These are phyloP conservation scores for Coemansia sp. DNA, from an alignment of 192 early-diverging fungal species.

Conservation along the genomic window DNA sequence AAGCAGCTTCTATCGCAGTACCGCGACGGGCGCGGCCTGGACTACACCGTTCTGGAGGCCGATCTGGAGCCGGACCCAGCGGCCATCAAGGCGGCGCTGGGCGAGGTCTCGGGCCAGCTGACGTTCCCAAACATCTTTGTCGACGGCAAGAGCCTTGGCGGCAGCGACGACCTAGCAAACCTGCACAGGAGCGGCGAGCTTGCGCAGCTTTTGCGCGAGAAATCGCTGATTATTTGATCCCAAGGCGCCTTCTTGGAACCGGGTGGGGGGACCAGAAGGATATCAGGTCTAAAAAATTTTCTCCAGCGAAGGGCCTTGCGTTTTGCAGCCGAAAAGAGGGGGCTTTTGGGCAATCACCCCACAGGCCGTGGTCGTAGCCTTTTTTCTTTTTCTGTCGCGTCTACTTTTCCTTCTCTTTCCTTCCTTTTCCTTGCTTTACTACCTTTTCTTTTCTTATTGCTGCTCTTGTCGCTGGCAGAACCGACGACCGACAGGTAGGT, in stretches of 20 bases:
- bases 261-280: no score
- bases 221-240: conserved; percentile 23
- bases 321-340: no score
- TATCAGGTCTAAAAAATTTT: no score
- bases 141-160: conserved; percentile 65
- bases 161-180: conserved; percentile 55
- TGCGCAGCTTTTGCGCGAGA: conserved; percentile 42
- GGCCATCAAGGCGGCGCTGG: conserved; percentile 57
- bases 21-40: conserved; percentile 36
- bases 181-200: conserved; percentile 55
- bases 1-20: conserved; percentile 55
- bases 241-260: no score
- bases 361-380: background rate
- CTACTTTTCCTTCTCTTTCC: background rate
- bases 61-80: conserved; percentile 47
- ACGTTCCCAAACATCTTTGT: conserved; percentile 73
- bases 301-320: no score
- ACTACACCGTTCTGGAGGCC: conserved; percentile 57
- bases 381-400: background rate
- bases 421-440: background rate
- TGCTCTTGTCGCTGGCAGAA: background rate
- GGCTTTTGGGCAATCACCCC: no score
- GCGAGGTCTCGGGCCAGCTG: conserved; percentile 54
- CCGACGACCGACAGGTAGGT: background rate
- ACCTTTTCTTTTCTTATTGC: background rate